These are phyloP conservation scores for Vigna angularis DNA, from an alignment of 306 rosid species.

Conservation along the genomic window DNA sequence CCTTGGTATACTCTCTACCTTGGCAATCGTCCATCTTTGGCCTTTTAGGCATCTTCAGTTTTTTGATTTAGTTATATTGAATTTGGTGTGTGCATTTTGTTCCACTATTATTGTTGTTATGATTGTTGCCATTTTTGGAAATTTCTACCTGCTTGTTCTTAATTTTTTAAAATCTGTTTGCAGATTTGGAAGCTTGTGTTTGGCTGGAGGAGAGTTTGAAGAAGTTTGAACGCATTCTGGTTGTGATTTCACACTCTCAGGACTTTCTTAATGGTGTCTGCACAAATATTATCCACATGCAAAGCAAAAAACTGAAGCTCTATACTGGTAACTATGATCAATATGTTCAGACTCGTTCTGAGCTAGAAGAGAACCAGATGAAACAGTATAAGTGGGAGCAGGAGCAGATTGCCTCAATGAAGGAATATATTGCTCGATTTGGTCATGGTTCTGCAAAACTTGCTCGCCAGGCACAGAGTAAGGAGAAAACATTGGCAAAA, in stretches of 20 bases:
- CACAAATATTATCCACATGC: constrained; percentile 99
- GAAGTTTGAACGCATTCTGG: constrained; percentile 92
- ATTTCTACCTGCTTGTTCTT: neutral
- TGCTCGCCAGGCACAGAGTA: constrained; percentile 99
- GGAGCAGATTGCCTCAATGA: constrained; percentile 92
- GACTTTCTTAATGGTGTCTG: constrained; percentile 97
- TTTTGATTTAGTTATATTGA: neutral
- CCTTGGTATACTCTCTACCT: constrained; percentile 42
- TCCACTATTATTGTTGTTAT: neutral
- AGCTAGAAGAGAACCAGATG: constrained; percentile 97
- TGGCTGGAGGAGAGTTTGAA: constrained; percentile 97
- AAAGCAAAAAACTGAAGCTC: constrained; percentile 73
- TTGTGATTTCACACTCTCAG: constrained; percentile 95
- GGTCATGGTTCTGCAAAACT: constrained; percentile 98
- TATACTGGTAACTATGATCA: constrained; percentile 94
- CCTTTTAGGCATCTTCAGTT: constrained; percentile 5
- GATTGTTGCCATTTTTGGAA: too few relatives aligned
- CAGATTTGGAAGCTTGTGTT: constrained; percentile 85
- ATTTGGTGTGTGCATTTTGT: constrained; percentile 18
- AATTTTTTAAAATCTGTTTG: constrained; percentile 4
- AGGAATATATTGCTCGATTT: constrained; percentile 95
- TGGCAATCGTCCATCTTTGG: neutral
- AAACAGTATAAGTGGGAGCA: constrained; percentile 98
- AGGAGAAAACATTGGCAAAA: constrained; percentile 93
- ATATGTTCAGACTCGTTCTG: constrained; percentile 94